These are phyloP conservation scores for Populus nigra DNA, from an alignment of 345 rosid genomes.

Conservation along the genomic window DNA sequence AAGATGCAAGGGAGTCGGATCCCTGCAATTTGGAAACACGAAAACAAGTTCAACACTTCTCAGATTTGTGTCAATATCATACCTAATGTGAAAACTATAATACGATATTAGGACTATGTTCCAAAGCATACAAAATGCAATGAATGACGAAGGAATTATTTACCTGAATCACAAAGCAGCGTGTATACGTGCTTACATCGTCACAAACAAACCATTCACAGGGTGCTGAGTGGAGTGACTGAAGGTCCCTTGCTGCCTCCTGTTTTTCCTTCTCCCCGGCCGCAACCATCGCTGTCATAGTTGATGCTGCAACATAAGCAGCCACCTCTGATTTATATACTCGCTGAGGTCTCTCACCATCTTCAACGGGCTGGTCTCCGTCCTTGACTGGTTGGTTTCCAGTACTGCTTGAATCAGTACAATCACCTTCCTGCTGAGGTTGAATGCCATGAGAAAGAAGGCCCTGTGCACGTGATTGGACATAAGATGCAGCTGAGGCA, in stretches of 20 bases:
- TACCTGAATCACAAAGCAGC: constrained; percentile 89
- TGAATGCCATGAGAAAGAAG: constrained; percentile 33
- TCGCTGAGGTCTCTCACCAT: constrained; percentile 27
- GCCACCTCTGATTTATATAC: constrained; percentile 73
- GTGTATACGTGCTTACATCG: constrained; percentile 59
- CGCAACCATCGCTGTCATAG: constrained; percentile 82
- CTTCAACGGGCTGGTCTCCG: constrained; percentile 21
- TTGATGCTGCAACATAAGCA: constrained; percentile 70
- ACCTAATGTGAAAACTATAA: not conserved
- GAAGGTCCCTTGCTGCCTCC: constrained; percentile 70
- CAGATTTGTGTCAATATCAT: not conserved
- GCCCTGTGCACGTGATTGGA: constrained; percentile 53
- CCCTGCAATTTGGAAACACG: constrained; percentile 44
- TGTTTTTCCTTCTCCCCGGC: constrained; percentile 82
- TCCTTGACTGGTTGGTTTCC: constrained; percentile 23
- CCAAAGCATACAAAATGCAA: not conserved
- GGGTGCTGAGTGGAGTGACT: constrained; percentile 78
- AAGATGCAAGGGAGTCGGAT: constrained; percentile 83
- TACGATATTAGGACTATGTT: not conserved
- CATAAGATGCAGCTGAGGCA: constrained; percentile 85
- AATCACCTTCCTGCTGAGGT: constrained; percentile 11
- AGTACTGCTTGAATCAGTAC: constrained; percentile 10
- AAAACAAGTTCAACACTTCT: not conserved
- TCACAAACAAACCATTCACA: constrained; percentile 94
- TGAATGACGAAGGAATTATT: constrained; percentile 1